Percentiles rank a stretch among this genome's conserved stretches.
These are phyloP conservation scores for Bacterosira constricta DNA, from an alignment of 108 stramenopile genomes.

Conservation along the genomic window DNA sequence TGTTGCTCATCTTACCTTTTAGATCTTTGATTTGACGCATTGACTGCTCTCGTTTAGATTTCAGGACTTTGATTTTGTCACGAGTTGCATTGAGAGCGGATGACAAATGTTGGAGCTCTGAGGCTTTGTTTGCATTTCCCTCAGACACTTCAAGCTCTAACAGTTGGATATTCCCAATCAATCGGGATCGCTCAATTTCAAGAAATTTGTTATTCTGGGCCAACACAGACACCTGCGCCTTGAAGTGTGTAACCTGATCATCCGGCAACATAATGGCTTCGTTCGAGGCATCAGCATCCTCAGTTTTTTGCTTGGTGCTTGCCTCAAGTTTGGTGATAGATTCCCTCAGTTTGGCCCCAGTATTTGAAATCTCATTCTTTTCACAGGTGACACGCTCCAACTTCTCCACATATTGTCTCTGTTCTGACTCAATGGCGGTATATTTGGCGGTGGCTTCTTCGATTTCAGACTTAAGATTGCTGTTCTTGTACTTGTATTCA, in stretches of 20 bases:
- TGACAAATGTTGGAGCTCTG: slow-evolving; percentile 18
- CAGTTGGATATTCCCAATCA: background rate
- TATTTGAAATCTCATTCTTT: background rate
- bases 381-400: background rate
- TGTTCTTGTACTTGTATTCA: background rate
- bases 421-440: background rate
- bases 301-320: background rate
- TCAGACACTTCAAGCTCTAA: slow-evolving; percentile 10
- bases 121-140: background rate
- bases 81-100: slow-evolving; percentile 4
- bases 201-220: background rate
- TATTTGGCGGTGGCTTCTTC: background rate
- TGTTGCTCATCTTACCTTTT: slow-evolving; percentile 1
- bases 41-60: background rate
- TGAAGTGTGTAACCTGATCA: background rate
- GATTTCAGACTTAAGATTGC: background rate
- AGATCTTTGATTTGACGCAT: slow-evolving; percentile 2
- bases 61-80: background rate
- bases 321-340: background rate
- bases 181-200: too few species aligned
- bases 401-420: background rate
- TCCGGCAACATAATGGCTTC: background rate
- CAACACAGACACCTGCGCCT: background rate
- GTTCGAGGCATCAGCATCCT: background rate
- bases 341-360: background rate